Base-by-base conservation (phyloP, 805 yeast species). In the Pichia californica region DNA sequence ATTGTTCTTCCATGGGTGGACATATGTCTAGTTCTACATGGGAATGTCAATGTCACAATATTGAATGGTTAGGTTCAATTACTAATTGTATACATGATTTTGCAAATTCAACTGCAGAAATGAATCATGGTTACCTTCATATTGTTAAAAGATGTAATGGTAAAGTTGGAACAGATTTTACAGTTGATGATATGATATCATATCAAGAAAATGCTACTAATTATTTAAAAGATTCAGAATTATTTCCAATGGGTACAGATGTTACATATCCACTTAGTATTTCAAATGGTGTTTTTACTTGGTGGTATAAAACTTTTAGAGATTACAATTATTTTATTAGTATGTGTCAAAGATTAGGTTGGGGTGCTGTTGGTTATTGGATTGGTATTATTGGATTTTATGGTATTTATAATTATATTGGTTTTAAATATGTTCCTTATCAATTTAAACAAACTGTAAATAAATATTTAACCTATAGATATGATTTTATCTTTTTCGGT, bases 351-450 rank as follows among this genome's bases (percentile, higher is more conserved):
- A 47, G 69, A 54, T 63, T 63, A 40, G 73, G 71, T 10, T 71
- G 75, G 75, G 76, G 74, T n/a, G 53, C 58, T 31, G 57, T 69
- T 21, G 67, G 67, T 44, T 70, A 58, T 44, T 71, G 75, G 75
- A 56, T 55, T 0, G 53, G 60, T 6, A 49, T 71, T 14, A 40
- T 71, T 21, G 34, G 55, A 0, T 30, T 66, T 1, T 64, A 63
- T 0, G 59, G 69, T 2, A 8, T 66, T 2, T 41, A 52, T 39
- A 64, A 70, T 39, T 44, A 43, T 30, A 7, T 36, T 35, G 41
- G 43, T 19, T 42, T 19, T 18, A 21, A 27, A 14, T 38, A 15
- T 31, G 21, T 37, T 38, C 38, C 53, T 21, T 31, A 11, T 20
- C 11, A 33, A 27, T 9, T 21, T 2, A 40, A 21, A 31, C 40